phyloP scores from a whole-genome alignment of 2,329 filamentous ascomycete species.

The Peltaster fructicola region DNA sequence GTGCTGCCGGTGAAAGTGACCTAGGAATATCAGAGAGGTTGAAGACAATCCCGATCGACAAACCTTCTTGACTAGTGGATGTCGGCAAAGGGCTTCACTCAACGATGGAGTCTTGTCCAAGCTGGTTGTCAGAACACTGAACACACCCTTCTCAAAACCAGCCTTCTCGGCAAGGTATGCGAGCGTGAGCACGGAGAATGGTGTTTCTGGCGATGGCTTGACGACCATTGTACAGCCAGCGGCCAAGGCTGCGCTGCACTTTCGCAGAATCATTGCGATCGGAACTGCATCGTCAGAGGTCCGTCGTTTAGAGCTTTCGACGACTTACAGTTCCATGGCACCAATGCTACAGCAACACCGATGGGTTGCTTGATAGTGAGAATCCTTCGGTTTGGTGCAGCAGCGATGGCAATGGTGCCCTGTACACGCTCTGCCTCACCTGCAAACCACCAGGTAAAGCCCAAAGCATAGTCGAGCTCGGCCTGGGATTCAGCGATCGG shows the following conservation, averaged over 20 bases:
- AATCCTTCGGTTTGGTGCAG: slow-evolving; percentile 44
- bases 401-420: slow-evolving; percentile 41
- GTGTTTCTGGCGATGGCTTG: slow-evolving; percentile 54
- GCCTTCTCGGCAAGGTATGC: slow-evolving; percentile 36
- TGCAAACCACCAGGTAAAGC: slow-evolving; percentile 40
- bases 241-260: slow-evolving; percentile 49
- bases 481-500: slow-evolving; percentile 34
- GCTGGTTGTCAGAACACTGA: slow-evolving; percentile 44
- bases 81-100: slow-evolving; percentile 37
- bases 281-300: too few relatives aligned
- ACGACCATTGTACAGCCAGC: slow-evolving; percentile 58
- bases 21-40: too few relatives aligned
- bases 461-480: slow-evolving; percentile 35
- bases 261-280: slow-evolving; percentile 42
- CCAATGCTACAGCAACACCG: slow-evolving; percentile 48
- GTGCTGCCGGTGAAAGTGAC: slow-evolving; percentile 45
- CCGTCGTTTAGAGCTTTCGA: too few relatives aligned
- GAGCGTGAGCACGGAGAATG: slow-evolving; percentile 38
- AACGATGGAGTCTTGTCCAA: slow-evolving; percentile 36
- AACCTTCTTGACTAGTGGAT: slow-evolving; percentile 43
- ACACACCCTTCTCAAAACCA: slow-evolving; percentile 40
- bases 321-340: slow-evolving; percentile 51
- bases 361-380: slow-evolving; percentile 61
- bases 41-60: too few relatives aligned
- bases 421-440: slow-evolving; percentile 45